Conservation (phyloP, 1,284 basidiomycete genomes). For the Ganoderma meredithae region DNA sequence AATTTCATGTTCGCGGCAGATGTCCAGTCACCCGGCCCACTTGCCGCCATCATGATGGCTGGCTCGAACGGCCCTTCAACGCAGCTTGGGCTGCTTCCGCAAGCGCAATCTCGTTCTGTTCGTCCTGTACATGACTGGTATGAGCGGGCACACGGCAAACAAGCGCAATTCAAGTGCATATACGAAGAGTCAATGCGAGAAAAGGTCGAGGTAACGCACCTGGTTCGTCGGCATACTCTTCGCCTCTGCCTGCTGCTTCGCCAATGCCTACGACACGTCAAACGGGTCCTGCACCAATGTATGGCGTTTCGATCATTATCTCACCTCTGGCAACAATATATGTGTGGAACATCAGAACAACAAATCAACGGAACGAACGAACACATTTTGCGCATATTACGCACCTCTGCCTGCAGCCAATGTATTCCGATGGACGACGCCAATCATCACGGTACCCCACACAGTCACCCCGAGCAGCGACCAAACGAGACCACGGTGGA, state of each 20-base stretch:
- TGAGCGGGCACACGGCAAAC: not conserved
- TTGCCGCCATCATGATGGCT: not conserved
- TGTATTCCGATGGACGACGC: constrained; percentile 40
- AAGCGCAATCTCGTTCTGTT: constrained; percentile 32
- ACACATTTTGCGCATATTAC: constrained; percentile 5
- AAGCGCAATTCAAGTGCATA: not conserved
- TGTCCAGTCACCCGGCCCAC: not conserved
- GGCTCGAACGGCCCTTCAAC: constrained; percentile 23
- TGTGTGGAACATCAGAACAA: not conserved
- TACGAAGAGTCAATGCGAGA: not conserved
- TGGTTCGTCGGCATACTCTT: not conserved
- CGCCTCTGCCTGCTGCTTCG: constrained; percentile 10
- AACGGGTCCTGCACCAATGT: not conserved
- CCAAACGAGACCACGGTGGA: constrained; percentile 35
- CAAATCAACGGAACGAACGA: not conserved
- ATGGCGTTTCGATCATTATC: not conserved
- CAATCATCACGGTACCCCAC: constrained; percentile 42
- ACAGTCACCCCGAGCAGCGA: constrained; percentile 35
- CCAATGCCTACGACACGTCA: constrained; percentile 16
- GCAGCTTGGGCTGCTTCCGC: constrained; percentile 35
- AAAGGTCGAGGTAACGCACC: not conserved
- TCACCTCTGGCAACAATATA: not conserved
- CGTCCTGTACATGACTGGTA: constrained; percentile 21
- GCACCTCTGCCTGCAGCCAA: constrained; percentile 40
- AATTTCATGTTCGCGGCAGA: not conserved